A percentile compares a stretch with the other conserved stretches of the same genome.
Conservation (phyloP, 2,329 filamentous ascomycete genomes). For the Verticillium zaregamsianum region DNA sequence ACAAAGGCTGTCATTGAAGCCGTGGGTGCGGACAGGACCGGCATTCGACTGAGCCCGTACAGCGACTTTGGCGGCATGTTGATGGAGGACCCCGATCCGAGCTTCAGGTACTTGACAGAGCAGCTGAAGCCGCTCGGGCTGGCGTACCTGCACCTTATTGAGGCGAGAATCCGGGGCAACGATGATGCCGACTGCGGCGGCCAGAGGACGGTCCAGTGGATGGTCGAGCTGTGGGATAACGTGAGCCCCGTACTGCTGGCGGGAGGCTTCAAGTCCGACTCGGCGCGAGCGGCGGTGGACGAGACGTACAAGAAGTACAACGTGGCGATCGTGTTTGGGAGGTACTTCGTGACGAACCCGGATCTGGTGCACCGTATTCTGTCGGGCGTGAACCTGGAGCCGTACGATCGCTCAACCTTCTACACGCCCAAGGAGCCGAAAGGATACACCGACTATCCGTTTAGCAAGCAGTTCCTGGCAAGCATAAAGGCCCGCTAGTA, state of each 20-base stretch:
- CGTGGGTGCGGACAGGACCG: constrained; percentile 45
- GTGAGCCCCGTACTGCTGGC: constrained; percentile 25
- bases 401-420: constrained; percentile 23
- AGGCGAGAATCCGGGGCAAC: constrained; percentile 43
- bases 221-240: constrained; percentile 27
- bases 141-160: constrained; percentile 56
- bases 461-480: constrained; percentile 17
- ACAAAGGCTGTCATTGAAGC: constrained; percentile 34
- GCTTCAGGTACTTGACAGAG: constrained; percentile 52
- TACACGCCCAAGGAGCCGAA: constrained; percentile 18
- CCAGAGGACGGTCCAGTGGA: constrained; percentile 13
- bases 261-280: constrained; percentile 22
- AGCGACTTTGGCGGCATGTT: constrained; percentile 54
- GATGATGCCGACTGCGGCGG: constrained; percentile 28
- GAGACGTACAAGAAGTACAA: constrained; percentile 20
- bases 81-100: constrained; percentile 54
- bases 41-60: constrained; percentile 55
- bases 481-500: constrained; percentile 13
- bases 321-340: constrained; percentile 23
- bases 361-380: constrained; percentile 25
- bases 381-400: constrained; percentile 18
- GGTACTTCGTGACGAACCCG: constrained; percentile 30
- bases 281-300: constrained; percentile 17
- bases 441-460: constrained; percentile 19
- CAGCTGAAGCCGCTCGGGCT: constrained; percentile 48